These are phyloP conservation scores for Saposhnikovia divaricata DNA, from an alignment of 129 eudicot species.

Conservation along the genomic window DNA sequence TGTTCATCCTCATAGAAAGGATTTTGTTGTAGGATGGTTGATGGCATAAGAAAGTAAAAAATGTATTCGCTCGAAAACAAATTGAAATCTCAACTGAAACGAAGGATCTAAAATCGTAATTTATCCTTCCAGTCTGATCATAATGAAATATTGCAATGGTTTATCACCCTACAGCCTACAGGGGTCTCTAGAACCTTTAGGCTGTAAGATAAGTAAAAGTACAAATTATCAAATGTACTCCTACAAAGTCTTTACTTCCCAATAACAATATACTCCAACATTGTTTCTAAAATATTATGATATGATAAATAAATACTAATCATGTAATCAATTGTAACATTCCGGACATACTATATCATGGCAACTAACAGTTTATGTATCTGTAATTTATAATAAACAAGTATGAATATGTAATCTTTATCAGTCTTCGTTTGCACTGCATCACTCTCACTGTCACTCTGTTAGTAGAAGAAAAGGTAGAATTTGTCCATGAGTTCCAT, in stretches of 20 bases:
- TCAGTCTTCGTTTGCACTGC: background rate
- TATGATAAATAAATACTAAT: background rate
- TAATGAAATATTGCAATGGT: background rate
- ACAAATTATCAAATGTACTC: background rate
- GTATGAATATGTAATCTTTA: background rate
- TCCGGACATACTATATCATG: background rate
- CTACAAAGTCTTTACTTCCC: background rate
- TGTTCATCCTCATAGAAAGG: background rate
- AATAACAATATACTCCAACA: background rate
- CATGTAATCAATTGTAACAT: background rate
- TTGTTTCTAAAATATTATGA: background rate
- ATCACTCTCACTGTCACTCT: background rate
- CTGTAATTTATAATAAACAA: background rate
- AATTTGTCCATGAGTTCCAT: background rate
- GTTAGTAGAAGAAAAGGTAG: background rate
- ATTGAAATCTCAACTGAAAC: background rate
- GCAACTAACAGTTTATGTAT: background rate
- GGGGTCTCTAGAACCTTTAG: background rate
- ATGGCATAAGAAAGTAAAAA: background rate
- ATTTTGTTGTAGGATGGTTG: background rate
- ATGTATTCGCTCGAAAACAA: background rate
- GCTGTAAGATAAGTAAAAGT: background rate
- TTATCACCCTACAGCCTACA: background rate
- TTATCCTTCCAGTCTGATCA: background rate
- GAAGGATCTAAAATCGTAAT: background rate